Percentiles rank a stretch among this genome's conserved stretches.
These are phyloP conservation scores for Suaeda aralocaspica DNA, from an alignment of 148 eudicot genomes.

Conservation along the genomic window DNA sequence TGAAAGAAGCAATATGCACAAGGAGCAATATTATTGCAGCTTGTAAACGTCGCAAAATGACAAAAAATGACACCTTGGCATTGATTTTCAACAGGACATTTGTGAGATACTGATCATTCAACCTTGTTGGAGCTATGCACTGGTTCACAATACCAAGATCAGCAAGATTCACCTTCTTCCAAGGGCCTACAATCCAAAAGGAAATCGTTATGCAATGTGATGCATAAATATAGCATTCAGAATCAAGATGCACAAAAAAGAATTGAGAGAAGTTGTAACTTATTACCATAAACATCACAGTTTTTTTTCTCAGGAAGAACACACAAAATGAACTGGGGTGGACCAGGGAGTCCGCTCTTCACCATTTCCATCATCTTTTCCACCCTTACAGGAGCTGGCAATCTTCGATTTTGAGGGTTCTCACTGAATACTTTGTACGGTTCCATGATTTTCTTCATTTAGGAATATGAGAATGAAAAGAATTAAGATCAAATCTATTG, in stretches of 20 bases:
- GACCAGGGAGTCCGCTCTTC: conserved; percentile 36
- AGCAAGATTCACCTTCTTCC: conserved; percentile 57
- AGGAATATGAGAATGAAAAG: background rate
- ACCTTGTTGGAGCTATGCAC: conserved; percentile 57
- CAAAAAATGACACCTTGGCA: conserved; percentile 43
- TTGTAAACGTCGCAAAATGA: too few relatives aligned
- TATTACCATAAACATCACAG: conserved; percentile 37
- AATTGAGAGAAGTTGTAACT: background rate
- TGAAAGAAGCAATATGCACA: background rate
- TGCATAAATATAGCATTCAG: background rate
- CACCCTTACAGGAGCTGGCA: conserved; percentile 41
- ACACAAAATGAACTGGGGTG: conserved; percentile 34
- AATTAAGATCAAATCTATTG: too few relatives aligned
- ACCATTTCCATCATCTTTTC: conserved; percentile 40
- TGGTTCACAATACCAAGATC: conserved; percentile 62
- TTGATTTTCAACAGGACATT: conserved; percentile 76
- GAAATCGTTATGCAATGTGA: background rate
- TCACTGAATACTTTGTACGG: conserved; percentile 38
- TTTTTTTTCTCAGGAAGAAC: conserved; percentile 44
- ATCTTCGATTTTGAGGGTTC: conserved; percentile 29
- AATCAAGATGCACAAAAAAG: background rate
- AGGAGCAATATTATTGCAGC: background rate
- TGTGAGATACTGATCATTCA: conserved; percentile 77
- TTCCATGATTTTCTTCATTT: conserved; percentile 25
- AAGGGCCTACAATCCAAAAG: conserved; percentile 44